Base-by-base conservation (phyloP, 768 basidiomycete genomes). In the Tricholoma flavovirens region DNA sequence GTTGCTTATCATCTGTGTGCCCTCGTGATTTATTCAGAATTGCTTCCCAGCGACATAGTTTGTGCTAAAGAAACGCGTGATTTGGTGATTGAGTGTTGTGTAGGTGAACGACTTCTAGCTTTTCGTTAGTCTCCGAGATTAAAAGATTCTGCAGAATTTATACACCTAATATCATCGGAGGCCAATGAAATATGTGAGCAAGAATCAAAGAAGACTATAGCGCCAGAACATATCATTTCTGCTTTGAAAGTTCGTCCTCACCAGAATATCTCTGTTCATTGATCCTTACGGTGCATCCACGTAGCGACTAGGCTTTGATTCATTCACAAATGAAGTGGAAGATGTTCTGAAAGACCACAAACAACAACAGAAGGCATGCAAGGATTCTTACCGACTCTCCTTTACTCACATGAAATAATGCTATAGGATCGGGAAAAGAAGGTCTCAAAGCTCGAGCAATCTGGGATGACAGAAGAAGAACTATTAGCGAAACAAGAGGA, bases 111-210 rank as follows among this genome's bases (percentile, higher is more conserved):
- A 58, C 59, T 33, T 55, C 55, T 50, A 43, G 24, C 36, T 40
- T 26, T n/a, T 63, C 22, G 26, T 49, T 49, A 17, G 8, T 49
- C 26, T 54, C 17, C 19, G 29, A 43, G 30, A 57, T 49, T 49
- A 55, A 59, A 26, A 53, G 36, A 38, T 38, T 40, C 36, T 55
- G n/a, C 36, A 99, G 97, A 99, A 77, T 99, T 98, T 70, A 95
- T 99, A 59, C 93, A 98, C 69, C 74, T 98, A 71, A 88, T 99
- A 68, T 96, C 97, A 15, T 93, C 94, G 8, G 93, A 98, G 69
- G 93, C 97, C 52, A 98, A 98, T 69, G 93, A 98, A 62, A 92
- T 98, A 59, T 99, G 97, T 66, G 97, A 98, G 67, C 88, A 93
- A 68, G 94, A 96, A 67, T 92, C 93, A 22, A 98, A 97, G 77